phyloP scores from a whole-genome alignment of 2,329 filamentous ascomycete genomes.

The Herpotrichia juniperi region DNA sequence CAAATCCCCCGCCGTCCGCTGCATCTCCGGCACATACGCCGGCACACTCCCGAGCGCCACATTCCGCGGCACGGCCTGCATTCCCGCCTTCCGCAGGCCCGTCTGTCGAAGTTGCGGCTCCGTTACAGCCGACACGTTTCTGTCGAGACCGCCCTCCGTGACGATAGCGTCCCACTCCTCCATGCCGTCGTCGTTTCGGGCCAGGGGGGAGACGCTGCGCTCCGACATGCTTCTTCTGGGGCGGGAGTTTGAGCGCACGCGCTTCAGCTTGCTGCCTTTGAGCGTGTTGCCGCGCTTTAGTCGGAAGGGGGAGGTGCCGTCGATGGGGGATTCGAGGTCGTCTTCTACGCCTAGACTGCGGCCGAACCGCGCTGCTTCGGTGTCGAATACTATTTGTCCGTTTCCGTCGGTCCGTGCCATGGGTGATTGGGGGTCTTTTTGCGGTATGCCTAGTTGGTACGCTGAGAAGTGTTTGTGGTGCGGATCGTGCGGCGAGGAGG shows the following conservation, averaged over 20 bases:
- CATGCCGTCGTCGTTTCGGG: background rate
- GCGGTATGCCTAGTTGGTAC: background rate
- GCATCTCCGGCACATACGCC: too few species aligned
- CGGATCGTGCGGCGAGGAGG: background rate
- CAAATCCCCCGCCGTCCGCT: too few species aligned
- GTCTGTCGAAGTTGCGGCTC: background rate
- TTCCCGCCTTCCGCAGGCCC: background rate
- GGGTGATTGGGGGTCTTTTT: background rate
- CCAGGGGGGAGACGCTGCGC: background rate
- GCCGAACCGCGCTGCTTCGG: slow-evolving; percentile 7
- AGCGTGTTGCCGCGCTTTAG: slow-evolving; percentile 34
- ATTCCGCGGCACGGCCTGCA: too few species aligned
- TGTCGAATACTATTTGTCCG: slow-evolving; percentile 5
- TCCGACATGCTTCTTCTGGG: background rate
- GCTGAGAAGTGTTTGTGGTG: background rate
- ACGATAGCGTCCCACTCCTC: background rate
- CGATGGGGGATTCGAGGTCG: slow-evolving; percentile 33
- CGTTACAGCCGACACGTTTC: background rate
- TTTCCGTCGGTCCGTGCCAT: background rate
- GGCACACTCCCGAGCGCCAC: too few species aligned
- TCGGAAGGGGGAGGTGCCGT: slow-evolving; percentile 33
- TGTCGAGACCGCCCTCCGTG: background rate
- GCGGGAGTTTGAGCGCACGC: too few species aligned
- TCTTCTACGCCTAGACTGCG: slow-evolving; percentile 7
- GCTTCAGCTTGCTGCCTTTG: background rate